Conservation (phyloP, 257 asterid genomes). For the Penstemon eatonii region DNA sequence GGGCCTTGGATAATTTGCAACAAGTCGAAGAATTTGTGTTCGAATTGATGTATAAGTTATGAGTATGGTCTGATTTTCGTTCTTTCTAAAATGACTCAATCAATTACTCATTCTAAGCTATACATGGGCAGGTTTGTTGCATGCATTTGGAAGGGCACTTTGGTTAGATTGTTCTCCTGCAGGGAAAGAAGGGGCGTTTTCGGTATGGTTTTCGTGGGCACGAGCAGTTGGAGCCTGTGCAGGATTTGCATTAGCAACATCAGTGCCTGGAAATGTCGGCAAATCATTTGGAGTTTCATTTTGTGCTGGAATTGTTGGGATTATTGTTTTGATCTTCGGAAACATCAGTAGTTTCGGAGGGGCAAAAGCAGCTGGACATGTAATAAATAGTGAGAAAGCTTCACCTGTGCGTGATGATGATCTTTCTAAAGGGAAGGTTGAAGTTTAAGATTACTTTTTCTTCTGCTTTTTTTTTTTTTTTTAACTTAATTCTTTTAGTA, state of each 20-base stretch:
- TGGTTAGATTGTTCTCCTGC: slow-evolving; percentile 81
- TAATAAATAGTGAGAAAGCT: slow-evolving; percentile 43
- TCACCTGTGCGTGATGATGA: slow-evolving; percentile 50
- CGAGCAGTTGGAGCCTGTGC: slow-evolving; percentile 66
- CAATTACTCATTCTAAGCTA: too few relatives aligned
- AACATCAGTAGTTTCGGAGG: slow-evolving; percentile 77
- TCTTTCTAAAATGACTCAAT: too few relatives aligned
- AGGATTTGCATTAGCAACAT: slow-evolving; percentile 69
- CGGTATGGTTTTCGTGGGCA: slow-evolving; percentile 84
- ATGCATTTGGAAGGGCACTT: slow-evolving; percentile 81
- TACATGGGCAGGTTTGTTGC: slow-evolving; percentile 19
- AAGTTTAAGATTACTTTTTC: slow-evolving; percentile 27
- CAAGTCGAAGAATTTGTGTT: too few relatives aligned
- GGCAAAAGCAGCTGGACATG: slow-evolving; percentile 81
- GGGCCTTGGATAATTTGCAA: too few relatives aligned
- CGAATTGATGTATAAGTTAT: too few relatives aligned
- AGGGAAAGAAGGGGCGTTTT: slow-evolving; percentile 88
- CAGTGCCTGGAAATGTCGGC: slow-evolving; percentile 57
- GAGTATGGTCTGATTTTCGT: too few relatives aligned
- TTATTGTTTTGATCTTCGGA: slow-evolving; percentile 65
- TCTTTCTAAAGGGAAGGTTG: slow-evolving; percentile 35
- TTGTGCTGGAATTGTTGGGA: slow-evolving; percentile 54
- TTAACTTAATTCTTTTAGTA: background rate
- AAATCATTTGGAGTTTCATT: slow-evolving; percentile 66
- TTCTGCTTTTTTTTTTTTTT: background rate